Evolutionary conservation across 495 filamentous ascomycete genomes (phyloP), one percentile per base, ranked within the genome.

Genomic region (Staphylotrichum tortipilum): DNA sequence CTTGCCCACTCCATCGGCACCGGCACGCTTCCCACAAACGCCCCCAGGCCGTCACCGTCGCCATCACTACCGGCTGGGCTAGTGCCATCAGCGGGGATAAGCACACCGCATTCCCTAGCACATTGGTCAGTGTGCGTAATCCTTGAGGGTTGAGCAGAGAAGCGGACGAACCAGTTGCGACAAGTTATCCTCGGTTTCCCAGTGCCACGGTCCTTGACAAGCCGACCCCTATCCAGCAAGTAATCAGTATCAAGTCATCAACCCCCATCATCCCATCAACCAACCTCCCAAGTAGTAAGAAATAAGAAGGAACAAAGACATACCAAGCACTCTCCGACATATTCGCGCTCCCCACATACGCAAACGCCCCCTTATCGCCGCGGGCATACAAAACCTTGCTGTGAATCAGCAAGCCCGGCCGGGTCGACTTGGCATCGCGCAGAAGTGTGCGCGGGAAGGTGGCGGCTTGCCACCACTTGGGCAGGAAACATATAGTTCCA

Each of bases 311-410:
- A n/a, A n/a, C n/a, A n/a, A n/a, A n/a, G n/a, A 72, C 79, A 65
- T 68, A 90, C 86, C 92, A 98, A 9, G 92, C 92, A 57, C 85
- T 89, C 65, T 95, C 89, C 0, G 88, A 91, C 7, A 94, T 59
- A 65, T 98, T 98, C 1, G 88, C 87, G 54, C 86, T 92, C 15
- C 92, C 92, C n/a, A 94, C 71, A 59, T 98, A 98, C 0, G 78
- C 85, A 80, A 86, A 97, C 15, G 23, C n/a, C 4, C n/a, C 3
- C 7, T 42, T 46, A 5, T 43, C 58, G 14, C 72, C 78, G 10
- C 79, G 73, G 6, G 82, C 84, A 51, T 83, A 86, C 30, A 92
- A 67, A 31, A 94, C 69, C 67, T 98, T 98, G 61, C 81, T 90
- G 67, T 98, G 92, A 75, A 94, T 91, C 49, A 98, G 69, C 9